Percentiles rank a stretch among this genome's conserved stretches.
These are phyloP conservation scores for Boletus vermiculosoides DNA, from an alignment of 768 basidiomycete genomes.

Conservation along the genomic window DNA sequence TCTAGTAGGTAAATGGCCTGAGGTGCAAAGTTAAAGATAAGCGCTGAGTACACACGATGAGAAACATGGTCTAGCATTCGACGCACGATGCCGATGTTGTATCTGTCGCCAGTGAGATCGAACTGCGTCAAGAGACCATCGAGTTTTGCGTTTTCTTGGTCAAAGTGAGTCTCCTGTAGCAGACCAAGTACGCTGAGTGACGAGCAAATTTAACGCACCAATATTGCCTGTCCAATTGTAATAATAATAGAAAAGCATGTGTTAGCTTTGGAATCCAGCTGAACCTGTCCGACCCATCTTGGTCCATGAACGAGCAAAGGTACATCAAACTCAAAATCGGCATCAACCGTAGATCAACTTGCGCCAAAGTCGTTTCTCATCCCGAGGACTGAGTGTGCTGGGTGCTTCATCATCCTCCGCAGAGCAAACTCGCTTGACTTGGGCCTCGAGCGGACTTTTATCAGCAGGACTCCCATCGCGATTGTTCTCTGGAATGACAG, in stretches of 20 bases:
- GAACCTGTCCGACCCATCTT: constrained; percentile 39
- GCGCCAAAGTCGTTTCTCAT: constrained; percentile 54
- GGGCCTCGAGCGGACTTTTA: background rate
- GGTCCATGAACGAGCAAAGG: constrained; percentile 61
- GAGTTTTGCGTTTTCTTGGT: constrained; percentile 58
- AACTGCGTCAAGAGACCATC: constrained; percentile 61
- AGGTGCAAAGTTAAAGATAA: background rate
- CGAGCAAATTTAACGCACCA: constrained; percentile 36
- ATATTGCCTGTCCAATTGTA: constrained; percentile 47
- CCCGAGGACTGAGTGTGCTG: constrained; percentile 24
- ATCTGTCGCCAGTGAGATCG: constrained; percentile 54
- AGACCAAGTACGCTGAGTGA: background rate
- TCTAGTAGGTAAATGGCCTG: constrained; percentile 4
- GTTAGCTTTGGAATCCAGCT: background rate
- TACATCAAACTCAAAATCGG: constrained; percentile 61
- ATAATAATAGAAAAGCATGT: background rate
- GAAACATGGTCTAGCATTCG: constrained; percentile 60
- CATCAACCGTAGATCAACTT: constrained; percentile 60
- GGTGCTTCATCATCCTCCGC: background rate
- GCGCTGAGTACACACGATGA: constrained; percentile 48
- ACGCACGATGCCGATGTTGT: constrained; percentile 63
- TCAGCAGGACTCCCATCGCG: background rate
- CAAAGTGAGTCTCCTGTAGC: background rate
- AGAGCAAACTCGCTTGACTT: background rate
- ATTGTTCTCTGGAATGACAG: background rate